A percentile compares a stretch with the other conserved stretches of the same genome.
phyloP scores from a whole-genome alignment of 305 asterid species.

The Nicotiana rustica region DNA sequence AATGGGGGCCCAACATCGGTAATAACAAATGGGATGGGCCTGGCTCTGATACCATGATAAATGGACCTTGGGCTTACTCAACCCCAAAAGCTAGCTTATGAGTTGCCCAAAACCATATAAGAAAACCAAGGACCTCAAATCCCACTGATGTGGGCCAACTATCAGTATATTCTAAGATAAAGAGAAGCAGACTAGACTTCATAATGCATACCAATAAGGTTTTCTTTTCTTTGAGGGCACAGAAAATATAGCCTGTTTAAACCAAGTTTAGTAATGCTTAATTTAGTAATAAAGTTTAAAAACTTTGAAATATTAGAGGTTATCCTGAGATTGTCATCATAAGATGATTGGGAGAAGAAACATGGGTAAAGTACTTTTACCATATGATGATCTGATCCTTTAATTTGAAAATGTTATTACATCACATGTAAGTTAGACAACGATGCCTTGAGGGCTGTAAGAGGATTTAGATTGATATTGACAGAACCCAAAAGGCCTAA shows the following conservation, averaged over 20 bases:
- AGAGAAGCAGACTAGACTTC: background rate
- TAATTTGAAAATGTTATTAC: background rate
- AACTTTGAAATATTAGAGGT: background rate
- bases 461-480: conserved; percentile 14
- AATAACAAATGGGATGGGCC: too few relatives aligned
- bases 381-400: conserved; percentile 28
- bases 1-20: too few relatives aligned
- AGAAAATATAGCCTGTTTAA: conserved; percentile 1
- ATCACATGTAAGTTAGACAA: background rate
- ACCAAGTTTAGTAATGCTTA: conserved; percentile 8
- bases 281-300: background rate
- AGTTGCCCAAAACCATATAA: too few relatives aligned
- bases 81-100: too few relatives aligned
- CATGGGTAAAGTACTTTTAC: conserved; percentile 11
- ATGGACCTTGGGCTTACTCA: too few relatives aligned
- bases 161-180: background rate
- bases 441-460: conserved; percentile 13
- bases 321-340: background rate
- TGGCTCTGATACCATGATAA: too few relatives aligned
- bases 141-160: too few relatives aligned
- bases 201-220: conserved; percentile 12
- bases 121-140: too few relatives aligned
- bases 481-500: background rate
- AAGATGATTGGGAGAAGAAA: conserved; percentile 20
- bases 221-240: conserved; percentile 20